Conservation (phyloP, 768 basidiomycete genomes). For the Lactarius akahatsu region DNA sequence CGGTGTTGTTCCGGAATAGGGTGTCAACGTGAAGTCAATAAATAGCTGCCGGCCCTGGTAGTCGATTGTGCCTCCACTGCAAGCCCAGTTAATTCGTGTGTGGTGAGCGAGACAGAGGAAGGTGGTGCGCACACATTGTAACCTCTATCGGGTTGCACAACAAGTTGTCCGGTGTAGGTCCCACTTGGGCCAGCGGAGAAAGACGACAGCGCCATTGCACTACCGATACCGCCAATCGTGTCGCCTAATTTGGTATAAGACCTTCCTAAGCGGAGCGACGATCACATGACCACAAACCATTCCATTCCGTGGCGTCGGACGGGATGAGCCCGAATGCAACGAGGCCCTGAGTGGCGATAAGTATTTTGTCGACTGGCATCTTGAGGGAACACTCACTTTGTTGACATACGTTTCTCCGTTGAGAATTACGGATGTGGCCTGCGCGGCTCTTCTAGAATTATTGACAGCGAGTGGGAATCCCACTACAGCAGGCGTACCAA, state of each 20-base stretch:
- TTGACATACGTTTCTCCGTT: constrained; percentile 46
- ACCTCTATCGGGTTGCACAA: constrained; percentile 61
- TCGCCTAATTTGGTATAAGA: constrained; percentile 37
- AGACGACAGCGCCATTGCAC: constrained; percentile 58
- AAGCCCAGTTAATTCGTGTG: constrained; percentile 10
- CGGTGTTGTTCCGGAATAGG: constrained; percentile 48
- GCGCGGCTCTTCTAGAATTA: background rate
- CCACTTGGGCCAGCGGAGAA: constrained; percentile 41
- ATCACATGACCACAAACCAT: constrained; percentile 31
- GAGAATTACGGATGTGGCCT: constrained; percentile 36
- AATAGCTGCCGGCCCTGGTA: constrained; percentile 65
- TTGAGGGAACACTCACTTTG: constrained; percentile 35
- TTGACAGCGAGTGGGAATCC: background rate
- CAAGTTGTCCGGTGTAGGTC: constrained; percentile 48
- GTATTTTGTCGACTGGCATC: no score
- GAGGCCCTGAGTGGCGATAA: constrained; percentile 42
- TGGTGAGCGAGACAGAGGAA: background rate
- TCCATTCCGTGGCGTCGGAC: constrained; percentile 54
- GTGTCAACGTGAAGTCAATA: constrained; percentile 55
- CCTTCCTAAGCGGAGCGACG: background rate
- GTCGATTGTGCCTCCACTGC: constrained; percentile 53
- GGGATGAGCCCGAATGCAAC: constrained; percentile 65
- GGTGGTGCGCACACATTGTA: constrained; percentile 50
- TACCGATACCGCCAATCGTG: constrained; percentile 62
- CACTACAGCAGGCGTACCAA: background rate